phyloP scores from a whole-genome alignment of 2,329 filamentous ascomycete genomes.

The Claviceps sp. region DNA sequence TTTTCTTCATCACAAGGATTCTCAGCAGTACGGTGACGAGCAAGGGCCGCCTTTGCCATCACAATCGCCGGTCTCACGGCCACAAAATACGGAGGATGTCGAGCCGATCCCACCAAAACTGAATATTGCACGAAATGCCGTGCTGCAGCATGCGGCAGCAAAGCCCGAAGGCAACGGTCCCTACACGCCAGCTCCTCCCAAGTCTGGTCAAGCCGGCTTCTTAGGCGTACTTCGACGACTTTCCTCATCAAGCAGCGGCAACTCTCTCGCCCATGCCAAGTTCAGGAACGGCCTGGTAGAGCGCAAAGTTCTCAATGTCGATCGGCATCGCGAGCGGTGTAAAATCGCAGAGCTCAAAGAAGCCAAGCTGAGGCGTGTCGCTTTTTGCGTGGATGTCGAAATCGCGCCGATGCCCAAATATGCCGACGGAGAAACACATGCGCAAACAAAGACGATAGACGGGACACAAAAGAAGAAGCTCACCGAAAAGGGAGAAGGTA shows the following conservation, averaged over 20 bases:
- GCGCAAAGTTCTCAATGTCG: constrained; percentile 72
- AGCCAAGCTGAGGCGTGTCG: constrained; percentile 71
- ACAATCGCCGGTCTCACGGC: constrained; percentile 12
- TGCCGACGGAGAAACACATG: constrained; percentile 40
- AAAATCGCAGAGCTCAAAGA: constrained; percentile 66
- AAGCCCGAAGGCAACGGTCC: constrained; percentile 48
- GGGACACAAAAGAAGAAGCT: constrained; percentile 46
- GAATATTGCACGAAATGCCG: constrained; percentile 40
- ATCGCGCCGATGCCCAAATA: constrained; percentile 82
- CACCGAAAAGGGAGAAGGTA: constrained; percentile 59
- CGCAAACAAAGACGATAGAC: constrained; percentile 27
- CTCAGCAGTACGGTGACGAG: constrained; percentile 4
- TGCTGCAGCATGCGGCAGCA: constrained; percentile 40
- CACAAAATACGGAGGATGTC: constrained; percentile 10
- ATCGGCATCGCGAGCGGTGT: constrained; percentile 66
- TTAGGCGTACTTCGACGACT: constrained; percentile 72
- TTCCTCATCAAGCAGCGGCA: constrained; percentile 50
- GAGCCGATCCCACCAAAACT: constrained; percentile 36
- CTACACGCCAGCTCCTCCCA: constrained; percentile 64
- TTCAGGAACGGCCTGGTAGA: constrained; percentile 57
- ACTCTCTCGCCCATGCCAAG: constrained; percentile 14
- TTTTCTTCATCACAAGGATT: constrained; percentile 8
- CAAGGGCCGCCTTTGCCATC: constrained; percentile 3
- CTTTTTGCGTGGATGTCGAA: constrained; percentile 95
- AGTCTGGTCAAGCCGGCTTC: constrained; percentile 54